These are phyloP conservation scores for Avena atlantica DNA, from an alignment of 176 grass and related monocot genomes.

Conservation along the genomic window DNA sequence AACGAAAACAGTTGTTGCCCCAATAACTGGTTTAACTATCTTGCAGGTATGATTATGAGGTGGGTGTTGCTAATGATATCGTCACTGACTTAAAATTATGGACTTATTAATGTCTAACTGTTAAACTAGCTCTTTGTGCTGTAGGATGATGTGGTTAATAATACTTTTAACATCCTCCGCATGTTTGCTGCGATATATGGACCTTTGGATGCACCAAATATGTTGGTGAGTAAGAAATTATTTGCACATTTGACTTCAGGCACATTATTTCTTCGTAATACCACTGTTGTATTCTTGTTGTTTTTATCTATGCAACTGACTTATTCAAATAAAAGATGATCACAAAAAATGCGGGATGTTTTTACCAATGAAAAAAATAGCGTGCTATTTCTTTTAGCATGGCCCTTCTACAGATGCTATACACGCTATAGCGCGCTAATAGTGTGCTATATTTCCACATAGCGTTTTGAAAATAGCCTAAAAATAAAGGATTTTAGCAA, in stretches of 20 bases:
- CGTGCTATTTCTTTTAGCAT: no score
- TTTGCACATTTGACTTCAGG: constrained; percentile 19
- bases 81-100: background rate
- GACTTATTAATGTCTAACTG: constrained; percentile 20
- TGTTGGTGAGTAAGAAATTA: constrained; percentile 66
- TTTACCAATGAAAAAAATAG: no score
- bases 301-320: background rate
- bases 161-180: constrained; percentile 80
- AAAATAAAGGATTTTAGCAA: no score
- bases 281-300: constrained; percentile 17
- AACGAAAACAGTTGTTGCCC: constrained; percentile 8
- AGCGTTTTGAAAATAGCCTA: no score
- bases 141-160: constrained; percentile 86
- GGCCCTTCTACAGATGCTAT: no score
- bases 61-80: constrained; percentile 53
- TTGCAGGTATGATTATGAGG: constrained; percentile 99
- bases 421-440: no score
- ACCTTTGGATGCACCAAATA: constrained; percentile 75
- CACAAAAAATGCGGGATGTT: background rate
- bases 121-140: constrained; percentile 39
- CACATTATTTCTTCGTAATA: constrained; percentile 29
- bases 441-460: no score
- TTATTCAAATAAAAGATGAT: constrained; percentile 1
- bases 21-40: constrained; percentile 38
- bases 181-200: constrained; percentile 93